Conservation (phyloP, 495 filamentous ascomycete species). For the Hamigera avellanea region DNA sequence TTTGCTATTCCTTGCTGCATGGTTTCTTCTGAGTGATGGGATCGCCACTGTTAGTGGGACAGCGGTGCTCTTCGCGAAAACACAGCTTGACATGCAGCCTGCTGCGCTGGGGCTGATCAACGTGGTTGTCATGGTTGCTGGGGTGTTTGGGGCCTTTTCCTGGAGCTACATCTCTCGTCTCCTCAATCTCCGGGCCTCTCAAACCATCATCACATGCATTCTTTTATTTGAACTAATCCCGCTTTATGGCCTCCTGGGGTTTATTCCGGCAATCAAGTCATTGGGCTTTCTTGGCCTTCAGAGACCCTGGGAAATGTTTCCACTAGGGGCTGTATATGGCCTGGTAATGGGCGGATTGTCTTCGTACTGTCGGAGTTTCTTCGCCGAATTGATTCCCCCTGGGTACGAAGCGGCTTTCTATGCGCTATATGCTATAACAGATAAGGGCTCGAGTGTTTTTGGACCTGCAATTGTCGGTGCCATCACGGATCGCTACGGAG, state of each 20-base stretch:
- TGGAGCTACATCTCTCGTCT: constrained; percentile 67
- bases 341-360: constrained; percentile 89
- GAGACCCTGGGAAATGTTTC: constrained; percentile 95
- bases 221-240: constrained; percentile 85
- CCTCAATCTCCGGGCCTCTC: constrained; percentile 56
- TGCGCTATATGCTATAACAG: constrained; percentile 92
- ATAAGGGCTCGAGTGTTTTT: constrained; percentile 92
- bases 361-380: constrained; percentile 86
- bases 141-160: constrained; percentile 77
- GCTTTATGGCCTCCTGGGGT: constrained; percentile 81
- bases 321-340: constrained; percentile 80
- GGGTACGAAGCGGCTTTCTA: constrained; percentile 95
- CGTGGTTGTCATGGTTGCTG: constrained; percentile 73
- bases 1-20: constrained; percentile 75
- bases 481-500: constrained; percentile 80
- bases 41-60: constrained; percentile 94
- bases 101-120: constrained; percentile 87
- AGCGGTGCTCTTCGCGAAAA: constrained; percentile 92
- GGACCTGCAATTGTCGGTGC: constrained; percentile 88
- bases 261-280: constrained; percentile 65
- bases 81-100: constrained; percentile 76
- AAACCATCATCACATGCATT: constrained; percentile 87
- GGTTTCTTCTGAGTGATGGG: constrained; percentile 89
- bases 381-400: constrained; percentile 83
- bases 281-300: constrained; percentile 76